These are phyloP conservation scores for Sindora glabra DNA, from an alignment of 306 rosid genomes.

Conservation along the genomic window DNA sequence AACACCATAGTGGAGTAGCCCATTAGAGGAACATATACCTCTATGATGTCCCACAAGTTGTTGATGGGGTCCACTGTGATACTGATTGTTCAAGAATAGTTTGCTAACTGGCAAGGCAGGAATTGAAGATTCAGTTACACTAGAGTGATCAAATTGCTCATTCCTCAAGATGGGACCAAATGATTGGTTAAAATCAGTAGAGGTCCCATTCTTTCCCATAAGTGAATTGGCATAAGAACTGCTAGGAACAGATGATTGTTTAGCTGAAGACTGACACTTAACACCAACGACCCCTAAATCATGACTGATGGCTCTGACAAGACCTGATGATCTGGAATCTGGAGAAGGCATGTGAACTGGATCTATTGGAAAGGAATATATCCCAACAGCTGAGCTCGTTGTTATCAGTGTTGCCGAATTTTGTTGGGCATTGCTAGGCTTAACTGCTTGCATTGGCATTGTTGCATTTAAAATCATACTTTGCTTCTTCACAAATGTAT, in stretches of 20 bases:
- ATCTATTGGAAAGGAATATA: constrained; percentile 91
- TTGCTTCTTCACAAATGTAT: constrained; percentile 40
- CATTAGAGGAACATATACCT: constrained; percentile 50
- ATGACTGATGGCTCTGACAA: constrained; percentile 92
- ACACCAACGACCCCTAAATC: constrained; percentile 92
- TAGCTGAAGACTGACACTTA: constrained; percentile 55
- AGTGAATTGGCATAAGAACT: constrained; percentile 46
- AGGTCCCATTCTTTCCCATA: constrained; percentile 47
- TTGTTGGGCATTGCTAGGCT: constrained; percentile 42
- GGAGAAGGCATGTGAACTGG: constrained; percentile 99
- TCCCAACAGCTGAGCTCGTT: constrained; percentile 69
- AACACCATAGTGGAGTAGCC: too few relatives aligned
- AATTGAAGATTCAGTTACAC: constrained; percentile 42
- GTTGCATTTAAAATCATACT: constrained; percentile 26
- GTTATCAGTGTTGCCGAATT: constrained; percentile 40
- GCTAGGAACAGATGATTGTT: constrained; percentile 49
- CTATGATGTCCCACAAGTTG: constrained; percentile 75
- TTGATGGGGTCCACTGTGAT: constrained; percentile 60
- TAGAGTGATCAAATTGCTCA: constrained; percentile 45
- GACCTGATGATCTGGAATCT: constrained; percentile 78
- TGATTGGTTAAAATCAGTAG: constrained; percentile 62
- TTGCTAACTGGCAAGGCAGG: constrained; percentile 44
- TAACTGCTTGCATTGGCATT: constrained; percentile 34
- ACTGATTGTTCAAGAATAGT: constrained; percentile 47
- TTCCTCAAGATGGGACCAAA: constrained; percentile 43